Conservation (phyloP, 2,329 filamentous ascomycete species). For the Fusarium albidum region DNA sequence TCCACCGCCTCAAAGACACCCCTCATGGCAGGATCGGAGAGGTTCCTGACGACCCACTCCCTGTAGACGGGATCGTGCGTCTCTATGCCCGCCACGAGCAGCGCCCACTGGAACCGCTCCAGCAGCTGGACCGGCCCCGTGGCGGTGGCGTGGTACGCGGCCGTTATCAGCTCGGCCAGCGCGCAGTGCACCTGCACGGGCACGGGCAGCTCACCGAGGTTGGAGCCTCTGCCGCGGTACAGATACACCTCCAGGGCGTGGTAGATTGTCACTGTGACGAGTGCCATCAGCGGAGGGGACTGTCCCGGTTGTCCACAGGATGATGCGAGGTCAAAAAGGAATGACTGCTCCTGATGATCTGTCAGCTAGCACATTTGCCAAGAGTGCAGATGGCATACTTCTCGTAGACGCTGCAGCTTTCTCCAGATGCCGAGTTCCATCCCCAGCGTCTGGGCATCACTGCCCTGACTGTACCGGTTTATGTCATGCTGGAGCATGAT, state of each 20-base stretch:
- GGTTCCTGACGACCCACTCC: constrained; percentile 30
- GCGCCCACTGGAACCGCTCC: constrained; percentile 24
- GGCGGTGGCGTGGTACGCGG: constrained; percentile 15
- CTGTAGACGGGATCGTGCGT: constrained; percentile 28
- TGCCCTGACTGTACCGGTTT: constrained; percentile 14
- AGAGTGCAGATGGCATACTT: neutral
- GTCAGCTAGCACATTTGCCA: neutral
- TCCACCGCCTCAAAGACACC: constrained; percentile 5
- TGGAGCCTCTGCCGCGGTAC: neutral
- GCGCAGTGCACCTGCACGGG: neutral
- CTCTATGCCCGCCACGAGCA: constrained; percentile 28
- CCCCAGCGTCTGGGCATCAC: neutral
- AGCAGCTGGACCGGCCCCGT: constrained; percentile 17
- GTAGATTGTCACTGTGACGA: constrained; percentile 15
- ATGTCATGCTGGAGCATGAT: constrained; percentile 23
- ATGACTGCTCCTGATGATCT: constrained; percentile 1
- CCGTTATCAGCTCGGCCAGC: neutral
- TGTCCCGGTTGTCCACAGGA: neutral
- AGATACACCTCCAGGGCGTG: constrained; percentile 16
- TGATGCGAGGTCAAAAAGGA: constrained; percentile 6
- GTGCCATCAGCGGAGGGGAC: constrained; percentile 12
- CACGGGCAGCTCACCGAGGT: constrained; percentile 1
- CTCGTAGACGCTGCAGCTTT: constrained; percentile 11
- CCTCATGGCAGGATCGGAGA: constrained; percentile 33
- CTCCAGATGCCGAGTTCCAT: constrained; percentile 1